Base-by-base conservation (phyloP, 345 rosid species). In the Gossypium turneri region DNA sequence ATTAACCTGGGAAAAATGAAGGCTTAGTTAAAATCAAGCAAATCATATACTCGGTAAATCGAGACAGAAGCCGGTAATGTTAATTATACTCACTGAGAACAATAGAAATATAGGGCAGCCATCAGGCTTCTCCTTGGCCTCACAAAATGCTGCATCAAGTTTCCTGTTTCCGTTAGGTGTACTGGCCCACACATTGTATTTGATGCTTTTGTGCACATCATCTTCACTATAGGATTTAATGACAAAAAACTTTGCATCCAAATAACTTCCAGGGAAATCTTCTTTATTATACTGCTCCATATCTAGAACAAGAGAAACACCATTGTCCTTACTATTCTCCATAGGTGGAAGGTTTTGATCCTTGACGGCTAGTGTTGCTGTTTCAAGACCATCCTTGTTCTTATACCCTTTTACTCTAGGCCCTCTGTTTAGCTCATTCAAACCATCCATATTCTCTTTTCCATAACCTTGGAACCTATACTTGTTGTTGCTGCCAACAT, bases 151-250 rank as follows among this genome's bases (percentile, higher is more conserved):
- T 10, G 81, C 84, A 85, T 92, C 89, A 65, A 92, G 85, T 84
- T 89, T 90, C 82, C 87, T 92, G 77, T 92, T 92, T 1, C 95
- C 95, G 15, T 84, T 92, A 2, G 87, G 82, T 24, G 94, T 92
- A 81, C 96, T 92, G n/a, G 95, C 81, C 97, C 97, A 92, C 29
- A 86, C 83, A 45, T 81, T 79, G 81, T 92, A 92, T 63, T 90
- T 92, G 60, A 92, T 84, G 74, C 95, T 88, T 79, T 90, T 92
- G 67, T 92, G 97, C 50, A 90, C 95, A 71, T 90, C 95, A 75
- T 92, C 95, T 79, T 92, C 95, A 2, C 94, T 92, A 80, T 90
- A 90, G 0, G 95, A 92, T 81, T 92, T 92, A 5, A 90, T 88
- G 70, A 89, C 89, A 73, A 88, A 92, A 72, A 92, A 88, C 52